phyloP scores from a whole-genome alignment of 768 basidiomycete species.

The Kwoniella newhampshirensis region DNA sequence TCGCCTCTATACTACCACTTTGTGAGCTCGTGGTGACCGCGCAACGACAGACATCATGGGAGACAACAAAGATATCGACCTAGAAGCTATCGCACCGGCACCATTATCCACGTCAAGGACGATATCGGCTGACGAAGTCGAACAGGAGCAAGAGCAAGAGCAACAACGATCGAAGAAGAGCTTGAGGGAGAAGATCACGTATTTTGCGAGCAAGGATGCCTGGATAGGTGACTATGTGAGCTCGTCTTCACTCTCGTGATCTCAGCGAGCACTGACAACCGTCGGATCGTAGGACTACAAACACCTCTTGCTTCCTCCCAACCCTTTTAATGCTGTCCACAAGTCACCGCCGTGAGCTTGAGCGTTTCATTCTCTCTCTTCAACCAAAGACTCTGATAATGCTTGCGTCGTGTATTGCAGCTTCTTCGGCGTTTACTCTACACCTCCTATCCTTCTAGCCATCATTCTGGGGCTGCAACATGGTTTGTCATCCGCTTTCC shows the following conservation, averaged over 20 bases:
- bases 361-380: no score
- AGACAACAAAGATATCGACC: constrained; percentile 3
- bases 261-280: neutral
- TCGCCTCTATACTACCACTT: no score
- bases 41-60: no score
- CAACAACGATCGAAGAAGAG: neutral
- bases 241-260: neutral
- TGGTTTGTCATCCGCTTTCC: neutral
- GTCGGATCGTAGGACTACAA: neutral
- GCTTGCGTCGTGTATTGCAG: no score
- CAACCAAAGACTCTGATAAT: no score
- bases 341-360: constrained; percentile 6
- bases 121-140: neutral
- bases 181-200: neutral
- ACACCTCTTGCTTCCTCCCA: neutral
- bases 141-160: neutral
- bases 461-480: constrained; percentile 2
- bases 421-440: constrained; percentile 2
- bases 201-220: neutral
- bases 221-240: constrained; percentile 9
- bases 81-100: neutral
- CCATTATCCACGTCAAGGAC: no score
- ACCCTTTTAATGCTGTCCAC: neutral
- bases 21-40: no score
- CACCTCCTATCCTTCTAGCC: constrained; percentile 1